Conservation (phyloP, 768 basidiomycete genomes). For the Phaffia australis region DNA sequence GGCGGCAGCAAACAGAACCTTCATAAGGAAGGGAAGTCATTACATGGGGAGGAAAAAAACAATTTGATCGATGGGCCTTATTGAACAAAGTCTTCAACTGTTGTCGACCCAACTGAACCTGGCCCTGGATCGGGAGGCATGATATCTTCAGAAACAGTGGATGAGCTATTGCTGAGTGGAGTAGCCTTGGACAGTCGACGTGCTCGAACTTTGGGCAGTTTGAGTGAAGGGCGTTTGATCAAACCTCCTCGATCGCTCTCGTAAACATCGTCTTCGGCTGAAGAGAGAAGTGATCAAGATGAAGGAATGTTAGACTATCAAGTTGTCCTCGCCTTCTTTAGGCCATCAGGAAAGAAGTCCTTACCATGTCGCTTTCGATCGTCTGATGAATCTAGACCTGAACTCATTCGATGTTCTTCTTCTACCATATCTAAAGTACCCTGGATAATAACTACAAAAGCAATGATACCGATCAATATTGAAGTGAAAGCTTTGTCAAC, state of each 20-base stretch:
- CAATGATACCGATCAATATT: neutral
- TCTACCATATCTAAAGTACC: slow-evolving; percentile 67
- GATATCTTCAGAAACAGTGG: no score
- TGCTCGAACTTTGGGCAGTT: slow-evolving; percentile 14
- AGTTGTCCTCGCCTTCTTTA: neutral
- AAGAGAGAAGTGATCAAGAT: slow-evolving; percentile 12
- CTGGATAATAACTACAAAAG: slow-evolving; percentile 50
- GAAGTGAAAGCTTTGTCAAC: neutral
- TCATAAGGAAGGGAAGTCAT: no score
- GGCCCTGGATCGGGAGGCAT: no score
- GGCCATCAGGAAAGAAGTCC: neutral
- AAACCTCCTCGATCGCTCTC: neutral
- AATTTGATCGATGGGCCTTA: no score
- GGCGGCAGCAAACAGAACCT: no score
- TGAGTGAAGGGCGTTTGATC: slow-evolving; percentile 23
- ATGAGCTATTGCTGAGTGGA: no score
- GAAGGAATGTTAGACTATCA: neutral
- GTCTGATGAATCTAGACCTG: slow-evolving; percentile 2
- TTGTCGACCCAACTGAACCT: no score
- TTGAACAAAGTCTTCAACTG: no score
- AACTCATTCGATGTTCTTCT: slow-evolving; percentile 46
- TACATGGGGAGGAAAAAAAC: no score
- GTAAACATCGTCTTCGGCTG: neutral
- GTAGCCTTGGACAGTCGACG: neutral
- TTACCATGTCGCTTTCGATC: slow-evolving; percentile 25